These are phyloP conservation scores for Rhizopus sp. DNA, from an alignment of 371 early-diverging fungal species.

Conservation along the genomic window DNA sequence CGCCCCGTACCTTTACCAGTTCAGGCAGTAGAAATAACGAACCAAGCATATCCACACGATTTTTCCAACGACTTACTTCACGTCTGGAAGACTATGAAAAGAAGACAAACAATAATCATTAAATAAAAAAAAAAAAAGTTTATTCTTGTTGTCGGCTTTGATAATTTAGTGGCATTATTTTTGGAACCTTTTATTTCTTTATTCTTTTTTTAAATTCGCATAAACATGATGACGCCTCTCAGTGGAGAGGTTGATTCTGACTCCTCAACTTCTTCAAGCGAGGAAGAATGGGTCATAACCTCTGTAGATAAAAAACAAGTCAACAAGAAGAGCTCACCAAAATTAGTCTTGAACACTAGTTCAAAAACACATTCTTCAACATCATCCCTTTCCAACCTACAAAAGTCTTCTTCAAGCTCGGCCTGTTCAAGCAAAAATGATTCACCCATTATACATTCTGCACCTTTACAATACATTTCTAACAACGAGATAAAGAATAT, in stretches of 20 bases:
- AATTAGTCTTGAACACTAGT: conserved; percentile 3
- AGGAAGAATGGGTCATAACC: conserved; percentile 40
- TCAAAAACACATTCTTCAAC: background rate
- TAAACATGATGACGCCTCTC: conserved; percentile 14
- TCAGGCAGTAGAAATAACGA: conserved; percentile 9
- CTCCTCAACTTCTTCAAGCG: conserved; percentile 20
- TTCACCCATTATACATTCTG: background rate
- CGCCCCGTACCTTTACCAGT: conserved; percentile 24
- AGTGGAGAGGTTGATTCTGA: conserved; percentile 29
- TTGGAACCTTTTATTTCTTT: background rate
- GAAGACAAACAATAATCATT: background rate
- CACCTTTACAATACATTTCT: conserved; percentile 21
- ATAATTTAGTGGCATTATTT: background rate
- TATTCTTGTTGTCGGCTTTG: background rate
- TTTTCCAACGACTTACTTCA: conserved; percentile 48
- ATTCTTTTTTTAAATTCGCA: conserved; percentile 1
- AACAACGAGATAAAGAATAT: conserved; percentile 25
- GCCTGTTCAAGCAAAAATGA: background rate
- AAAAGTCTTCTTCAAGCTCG: background rate
- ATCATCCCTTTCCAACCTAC: background rate
- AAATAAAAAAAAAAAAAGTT: no score
- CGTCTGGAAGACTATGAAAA: conserved; percentile 43
- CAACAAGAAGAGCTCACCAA: background rate
- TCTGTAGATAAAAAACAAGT: conserved; percentile 9
- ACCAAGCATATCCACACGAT: conserved; percentile 50